Conservation (phyloP, 1,284 basidiomycete genomes). For the Pseudozyma sp. region DNA sequence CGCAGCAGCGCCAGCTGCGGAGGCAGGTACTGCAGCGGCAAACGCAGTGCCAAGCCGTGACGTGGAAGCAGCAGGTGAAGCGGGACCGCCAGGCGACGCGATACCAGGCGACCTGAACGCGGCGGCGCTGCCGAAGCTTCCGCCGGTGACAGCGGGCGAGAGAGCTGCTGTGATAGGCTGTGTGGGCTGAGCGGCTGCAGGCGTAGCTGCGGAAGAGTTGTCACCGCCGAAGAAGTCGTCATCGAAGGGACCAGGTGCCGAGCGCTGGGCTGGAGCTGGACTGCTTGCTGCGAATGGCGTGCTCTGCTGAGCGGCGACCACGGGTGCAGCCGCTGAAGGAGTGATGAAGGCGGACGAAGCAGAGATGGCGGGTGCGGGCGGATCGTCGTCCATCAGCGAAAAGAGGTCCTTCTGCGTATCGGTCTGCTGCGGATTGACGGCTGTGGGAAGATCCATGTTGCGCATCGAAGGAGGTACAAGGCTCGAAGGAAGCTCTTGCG, state of each 20-base stretch:
- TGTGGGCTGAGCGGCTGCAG: slow-evolving; percentile 17
- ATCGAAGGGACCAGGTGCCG: slow-evolving; percentile 55
- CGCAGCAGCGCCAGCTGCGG: slow-evolving; percentile 22
- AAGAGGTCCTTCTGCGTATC: slow-evolving; percentile 70
- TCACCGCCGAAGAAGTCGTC: slow-evolving; percentile 58
- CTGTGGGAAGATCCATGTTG: slow-evolving; percentile 56
- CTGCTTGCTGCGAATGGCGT: slow-evolving; percentile 25
- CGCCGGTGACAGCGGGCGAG: slow-evolving; percentile 51
- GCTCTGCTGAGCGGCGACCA: slow-evolving; percentile 23
- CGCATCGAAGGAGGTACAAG: slow-evolving; percentile 86
- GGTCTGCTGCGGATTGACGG: slow-evolving; percentile 58
- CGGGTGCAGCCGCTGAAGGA: slow-evolving; percentile 42
- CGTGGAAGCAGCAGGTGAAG: slow-evolving; percentile 35
- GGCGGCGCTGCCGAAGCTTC: slow-evolving; percentile 41
- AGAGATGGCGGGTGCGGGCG: slow-evolving; percentile 52
- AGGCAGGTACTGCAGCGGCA: slow-evolving; percentile 19
- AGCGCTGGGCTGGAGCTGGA: slow-evolving; percentile 69
- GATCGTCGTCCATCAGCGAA: slow-evolving; percentile 77
- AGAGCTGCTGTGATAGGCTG: slow-evolving; percentile 39
- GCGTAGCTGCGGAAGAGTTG: slow-evolving; percentile 18
- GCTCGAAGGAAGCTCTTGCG: slow-evolving; percentile 77
- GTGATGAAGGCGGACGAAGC: slow-evolving; percentile 60
- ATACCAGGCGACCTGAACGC: slow-evolving; percentile 35
- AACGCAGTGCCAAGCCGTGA: slow-evolving; percentile 39
- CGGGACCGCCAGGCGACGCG: slow-evolving; percentile 24